Evolutionary conservation across 495 filamentous ascomycete species (phyloP), one percentile per base, ranked within the genome.

Genomic region (Aspergillus mulundensis): DNA sequence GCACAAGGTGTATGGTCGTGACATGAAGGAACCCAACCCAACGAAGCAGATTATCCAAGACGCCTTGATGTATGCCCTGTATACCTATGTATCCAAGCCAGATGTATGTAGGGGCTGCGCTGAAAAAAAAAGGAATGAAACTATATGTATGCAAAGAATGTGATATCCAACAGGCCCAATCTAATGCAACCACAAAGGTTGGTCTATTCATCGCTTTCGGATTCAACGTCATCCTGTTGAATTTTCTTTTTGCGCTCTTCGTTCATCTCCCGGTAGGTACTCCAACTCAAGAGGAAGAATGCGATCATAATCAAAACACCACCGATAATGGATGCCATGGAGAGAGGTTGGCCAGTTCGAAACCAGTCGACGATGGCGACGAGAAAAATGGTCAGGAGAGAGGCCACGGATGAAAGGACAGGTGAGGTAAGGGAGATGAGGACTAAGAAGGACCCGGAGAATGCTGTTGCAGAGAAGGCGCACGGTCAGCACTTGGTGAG

Each of bases 361-460:
- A 89, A 62, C 88, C 92, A 95, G 68, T 98, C 94, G 32, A 86
- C 87, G 36, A 97, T 79, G 0, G 93, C 93, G 1, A 98, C 93
- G 49, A 97, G 81, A 77, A 98, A 96, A 60, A 98, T 97, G 15
- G 94, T 97, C 24, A 98, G 80, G 40, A 98, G 80, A 5, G 91
- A 90, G 5, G 94, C 94, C 7, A 98, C 94, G 15, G 86, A 91
- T 53, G 86, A 91, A 5, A 98, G 77, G 7, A 98, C 94, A 4
- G 94, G 94, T 16, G 87, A 91, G 3, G 94, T 98, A 10, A 98
- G 79, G 10, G 84, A 89, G 55, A 98, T 97, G 16, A 98, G 79
- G 20, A 95, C 86, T 15, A 98, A 78, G 74, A 98, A 97, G 24
- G 85, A 87, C n/a, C 94, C 94, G 12, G 91, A 90, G 70, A 98